Evolutionary conservation across 306 rosid species (phyloP).

Genomic region (Dicorynia guianensis): DNA sequence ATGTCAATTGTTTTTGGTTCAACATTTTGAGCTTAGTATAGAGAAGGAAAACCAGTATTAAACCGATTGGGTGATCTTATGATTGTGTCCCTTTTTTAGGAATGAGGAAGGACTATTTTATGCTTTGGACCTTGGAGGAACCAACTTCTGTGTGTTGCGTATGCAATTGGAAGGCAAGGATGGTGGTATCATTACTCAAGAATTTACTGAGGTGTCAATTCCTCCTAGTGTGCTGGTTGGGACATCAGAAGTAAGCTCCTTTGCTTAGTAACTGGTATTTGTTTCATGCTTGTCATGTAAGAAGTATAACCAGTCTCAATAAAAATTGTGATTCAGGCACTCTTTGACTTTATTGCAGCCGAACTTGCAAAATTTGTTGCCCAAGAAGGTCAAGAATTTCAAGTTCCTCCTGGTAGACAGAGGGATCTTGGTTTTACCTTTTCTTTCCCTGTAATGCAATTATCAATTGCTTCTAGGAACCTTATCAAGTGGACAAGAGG

Average conservation of each 20-base stretch:
- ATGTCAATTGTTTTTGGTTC: background rate
- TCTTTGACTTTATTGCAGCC: constrained; percentile 85
- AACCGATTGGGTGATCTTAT: background rate
- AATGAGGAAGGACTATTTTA: constrained; percentile 87
- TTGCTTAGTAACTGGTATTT: background rate
- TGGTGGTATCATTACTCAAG: constrained; percentile 61
- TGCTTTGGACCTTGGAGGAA: constrained; percentile 98
- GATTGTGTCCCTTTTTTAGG: constrained; percentile 47
- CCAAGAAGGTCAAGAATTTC: constrained; percentile 75
- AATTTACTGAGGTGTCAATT: constrained; percentile 82
- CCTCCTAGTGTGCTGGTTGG: constrained; percentile 84
- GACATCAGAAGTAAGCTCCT: constrained; percentile 71
- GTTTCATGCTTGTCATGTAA: constrained; percentile 10
- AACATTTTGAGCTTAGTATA: constrained; percentile 4
- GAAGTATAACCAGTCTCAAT: constrained; percentile 39
- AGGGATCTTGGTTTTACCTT: constrained; percentile 99
- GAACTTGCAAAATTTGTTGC: constrained; percentile 84
- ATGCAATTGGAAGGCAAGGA: constrained; percentile 86
- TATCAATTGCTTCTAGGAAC: constrained; percentile 82
- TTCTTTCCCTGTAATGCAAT: constrained; percentile 90
- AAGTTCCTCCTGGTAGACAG: constrained; percentile 73
- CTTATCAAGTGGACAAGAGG: constrained; percentile 99
- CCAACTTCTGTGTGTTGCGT: constrained; percentile 94
- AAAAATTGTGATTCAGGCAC: constrained; percentile 67
- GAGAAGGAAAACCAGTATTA: background rate